Conservation (phyloP, 1,284 basidiomycete species). For the Sanghuangporus baumii region DNA sequence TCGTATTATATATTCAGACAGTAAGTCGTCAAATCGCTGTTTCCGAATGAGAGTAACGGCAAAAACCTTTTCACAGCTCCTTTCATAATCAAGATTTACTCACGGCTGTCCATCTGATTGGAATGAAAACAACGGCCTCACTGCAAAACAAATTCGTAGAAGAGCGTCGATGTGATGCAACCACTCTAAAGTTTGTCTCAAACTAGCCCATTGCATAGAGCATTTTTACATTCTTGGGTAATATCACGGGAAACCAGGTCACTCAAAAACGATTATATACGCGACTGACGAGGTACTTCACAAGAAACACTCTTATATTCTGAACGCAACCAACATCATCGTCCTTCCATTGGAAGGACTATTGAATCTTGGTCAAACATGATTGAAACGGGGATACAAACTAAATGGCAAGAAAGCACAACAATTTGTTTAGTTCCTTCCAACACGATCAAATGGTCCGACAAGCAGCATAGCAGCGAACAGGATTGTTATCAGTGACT, state of each 20-base stretch:
- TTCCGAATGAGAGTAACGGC: constrained; percentile 14
- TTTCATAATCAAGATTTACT: not conserved
- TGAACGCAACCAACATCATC: no score
- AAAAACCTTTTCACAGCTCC: constrained; percentile 30
- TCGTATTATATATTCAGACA: not conserved
- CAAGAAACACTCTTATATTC: no score
- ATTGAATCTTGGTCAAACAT: not conserved
- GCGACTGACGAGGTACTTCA: no score
- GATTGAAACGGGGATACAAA: not conserved
- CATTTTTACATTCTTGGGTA: not conserved
- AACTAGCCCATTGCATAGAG: not conserved
- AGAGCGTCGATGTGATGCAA: no score
- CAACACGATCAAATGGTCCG: not conserved
- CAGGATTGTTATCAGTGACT: not conserved
- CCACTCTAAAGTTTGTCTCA: no score
- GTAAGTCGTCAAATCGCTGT: no score
- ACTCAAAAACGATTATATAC: no score
- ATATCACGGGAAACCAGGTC: no score
- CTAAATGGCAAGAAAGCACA: not conserved
- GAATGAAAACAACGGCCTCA: no score
- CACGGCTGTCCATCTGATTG: no score
- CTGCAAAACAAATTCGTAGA: no score
- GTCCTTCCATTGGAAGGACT: not conserved
- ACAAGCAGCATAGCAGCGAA: not conserved
- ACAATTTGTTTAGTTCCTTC: not conserved